Evolutionary conservation across 1,284 basidiomycete genomes (phyloP).

Genomic region (Vanrija sp.): DNA sequence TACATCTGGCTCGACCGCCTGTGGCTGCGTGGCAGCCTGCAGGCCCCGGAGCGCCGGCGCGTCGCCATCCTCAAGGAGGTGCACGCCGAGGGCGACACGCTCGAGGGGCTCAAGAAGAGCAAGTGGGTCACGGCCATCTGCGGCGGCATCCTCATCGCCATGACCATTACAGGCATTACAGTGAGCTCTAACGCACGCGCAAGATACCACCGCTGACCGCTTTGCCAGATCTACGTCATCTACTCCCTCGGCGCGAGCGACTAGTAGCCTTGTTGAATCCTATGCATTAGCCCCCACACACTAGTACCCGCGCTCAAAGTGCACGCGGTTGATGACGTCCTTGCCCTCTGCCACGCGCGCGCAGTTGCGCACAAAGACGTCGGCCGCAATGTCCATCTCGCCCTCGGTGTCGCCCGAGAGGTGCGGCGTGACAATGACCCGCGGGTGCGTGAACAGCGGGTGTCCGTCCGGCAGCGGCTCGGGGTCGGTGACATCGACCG

Average conservation of each 20-base stretch:
- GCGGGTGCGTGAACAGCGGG: constrained; percentile 19
- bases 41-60: constrained; percentile 30
- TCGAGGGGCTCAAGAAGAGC: too few relatives aligned
- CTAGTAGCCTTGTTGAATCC: too few relatives aligned
- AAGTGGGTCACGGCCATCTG: too few relatives aligned
- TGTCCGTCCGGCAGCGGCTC: constrained; percentile 25
- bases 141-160: too few relatives aligned
- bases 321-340: constrained; percentile 24
- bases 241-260: too few relatives aligned
- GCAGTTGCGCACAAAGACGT: constrained; percentile 34
- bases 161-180: too few relatives aligned
- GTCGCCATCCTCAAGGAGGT: constrained; percentile 20
- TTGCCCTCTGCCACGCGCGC: constrained; percentile 22
- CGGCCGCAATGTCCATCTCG: constrained; percentile 16
- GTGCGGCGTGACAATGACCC: constrained; percentile 22
- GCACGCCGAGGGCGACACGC: constrained; percentile 3
- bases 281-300: too few relatives aligned
- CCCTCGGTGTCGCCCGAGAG: constrained; percentile 20
- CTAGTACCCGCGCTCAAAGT: constrained; percentile 34
- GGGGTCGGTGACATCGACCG: constrained; percentile 28
- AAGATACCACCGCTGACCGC: too few relatives aligned
- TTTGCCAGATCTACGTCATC: too few relatives aligned
- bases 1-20: constrained; percentile 27
- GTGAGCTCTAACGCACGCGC: too few relatives aligned
- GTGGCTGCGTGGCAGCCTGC: constrained; percentile 29